Conservation (phyloP, 768 basidiomycete genomes). For the Bullera alba region DNA sequence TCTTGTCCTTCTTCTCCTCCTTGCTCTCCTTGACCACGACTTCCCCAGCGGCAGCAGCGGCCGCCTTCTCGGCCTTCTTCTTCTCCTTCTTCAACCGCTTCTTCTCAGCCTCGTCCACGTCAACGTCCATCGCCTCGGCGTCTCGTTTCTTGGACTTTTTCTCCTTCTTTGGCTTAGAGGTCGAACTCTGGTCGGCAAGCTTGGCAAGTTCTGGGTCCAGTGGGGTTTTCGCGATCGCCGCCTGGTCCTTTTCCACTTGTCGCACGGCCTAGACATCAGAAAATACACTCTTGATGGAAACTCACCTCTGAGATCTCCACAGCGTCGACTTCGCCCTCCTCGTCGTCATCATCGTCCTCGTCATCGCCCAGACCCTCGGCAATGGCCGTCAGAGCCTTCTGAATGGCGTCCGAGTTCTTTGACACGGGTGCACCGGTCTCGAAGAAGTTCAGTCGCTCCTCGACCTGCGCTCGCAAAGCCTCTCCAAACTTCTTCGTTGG, state of each 20-base stretch:
- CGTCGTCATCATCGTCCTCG: slow-evolving; percentile 54
- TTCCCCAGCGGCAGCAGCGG: not conserved
- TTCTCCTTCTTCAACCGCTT: slow-evolving; percentile 29
- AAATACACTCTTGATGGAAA: not conserved
- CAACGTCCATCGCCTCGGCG: slow-evolving; percentile 16
- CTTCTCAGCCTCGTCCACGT: slow-evolving; percentile 16
- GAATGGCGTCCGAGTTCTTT: slow-evolving; percentile 83
- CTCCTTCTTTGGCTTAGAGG: slow-evolving; percentile 25
- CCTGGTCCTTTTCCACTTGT: slow-evolving; percentile 41
- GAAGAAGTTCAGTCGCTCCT: slow-evolving; percentile 90
- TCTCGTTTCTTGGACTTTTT: slow-evolving; percentile 36
- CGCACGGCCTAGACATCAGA: slow-evolving; percentile 42
- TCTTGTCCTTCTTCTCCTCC: slow-evolving; percentile 31
- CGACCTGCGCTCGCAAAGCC: slow-evolving; percentile 85
- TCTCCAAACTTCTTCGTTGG: slow-evolving; percentile 93
- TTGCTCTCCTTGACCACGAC: slow-evolving; percentile 19
- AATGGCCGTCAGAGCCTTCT: slow-evolving; percentile 74
- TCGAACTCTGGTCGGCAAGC: slow-evolving; percentile 14
- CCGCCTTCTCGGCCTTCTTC: slow-evolving; percentile 31
- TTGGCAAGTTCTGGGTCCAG: slow-evolving; percentile 42
- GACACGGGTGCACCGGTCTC: slow-evolving; percentile 80
- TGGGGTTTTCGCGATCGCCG: slow-evolving; percentile 9
- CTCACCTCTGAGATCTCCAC: slow-evolving; percentile 46
- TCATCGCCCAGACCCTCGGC: slow-evolving; percentile 34
- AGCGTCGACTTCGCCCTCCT: slow-evolving; percentile 57